Evolutionary conservation across 352 stramenopile species (phyloP), one percentile per base, ranked within the genome.

Genomic region (Lagenidium giganteum): DNA sequence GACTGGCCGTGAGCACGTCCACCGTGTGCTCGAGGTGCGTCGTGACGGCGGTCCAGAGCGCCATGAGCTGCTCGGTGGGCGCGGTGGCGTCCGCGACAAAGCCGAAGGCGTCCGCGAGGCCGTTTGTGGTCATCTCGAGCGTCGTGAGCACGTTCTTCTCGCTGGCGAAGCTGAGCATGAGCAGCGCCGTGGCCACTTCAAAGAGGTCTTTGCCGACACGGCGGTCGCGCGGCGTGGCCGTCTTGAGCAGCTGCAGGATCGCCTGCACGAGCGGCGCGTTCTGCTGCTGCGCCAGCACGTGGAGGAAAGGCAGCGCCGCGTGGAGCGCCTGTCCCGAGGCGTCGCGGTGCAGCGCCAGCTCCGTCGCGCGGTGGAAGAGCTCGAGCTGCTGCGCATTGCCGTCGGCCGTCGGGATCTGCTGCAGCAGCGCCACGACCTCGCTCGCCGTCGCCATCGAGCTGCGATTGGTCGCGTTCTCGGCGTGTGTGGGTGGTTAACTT

Each of bases 91-190:
- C 40, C 8, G 70, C 36, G 3, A 67, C 63, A 9, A 61, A 30
- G 41, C 72, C 48, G 46, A 85, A 83, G 22, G 61, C 71, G 28
- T 67, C 39, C 13, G 69, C 58, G 8, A 83, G 47, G 5, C 28
- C 52, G 6, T 30, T 17, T 17, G 71, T 69, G 24, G 60, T 64
- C 37, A 77, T 27, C 28, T 84, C 71, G 26, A 91, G 60, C 34
- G 74, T 66, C 28, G 64, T 39, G 25, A 70, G 34, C 37, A 75
- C 70, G 57, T 87, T 87, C 64, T 85, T 84, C 54, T 87, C 79
- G 25, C 44, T 88, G 22, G 74, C 81, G 53, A 74, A 80, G 57
- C 71, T 77, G 14, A 88, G 68, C 55, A 88, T 57, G 20, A 87
- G 52, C 43, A 86, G 59, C 14, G 70, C 72, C 37, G 79, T 61